A percentile compares a stretch with the other conserved stretches of the same genome.
These are phyloP conservation scores for Diutina neorugosa DNA, from an alignment of 1,139 yeast genomes.

Conservation along the genomic window DNA sequence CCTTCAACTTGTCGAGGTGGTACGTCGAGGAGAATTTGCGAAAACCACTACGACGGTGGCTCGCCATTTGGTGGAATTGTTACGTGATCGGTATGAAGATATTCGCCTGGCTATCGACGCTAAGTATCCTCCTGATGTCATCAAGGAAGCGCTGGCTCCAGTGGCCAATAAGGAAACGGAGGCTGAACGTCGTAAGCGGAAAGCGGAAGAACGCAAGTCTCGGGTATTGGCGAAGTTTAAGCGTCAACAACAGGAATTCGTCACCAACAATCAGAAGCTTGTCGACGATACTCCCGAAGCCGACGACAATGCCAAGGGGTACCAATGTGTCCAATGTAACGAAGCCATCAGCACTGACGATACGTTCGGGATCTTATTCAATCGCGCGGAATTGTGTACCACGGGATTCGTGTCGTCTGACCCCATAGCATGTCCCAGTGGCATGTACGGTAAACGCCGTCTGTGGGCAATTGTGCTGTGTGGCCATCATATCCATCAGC, in stretches of 20 bases:
- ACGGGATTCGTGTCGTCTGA: not conserved
- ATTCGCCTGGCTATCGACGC: not conserved
- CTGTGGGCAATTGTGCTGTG: not conserved
- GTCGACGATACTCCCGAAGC: not conserved
- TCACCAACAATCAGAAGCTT: constrained; percentile 15
- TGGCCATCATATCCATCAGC: not conserved
- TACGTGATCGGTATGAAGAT: not conserved
- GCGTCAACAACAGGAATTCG: constrained; percentile 26
- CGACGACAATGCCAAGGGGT: not conserved
- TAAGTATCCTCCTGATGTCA: not conserved
- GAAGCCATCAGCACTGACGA: not conserved
- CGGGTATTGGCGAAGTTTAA: constrained; percentile 31
- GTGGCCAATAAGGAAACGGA: constrained; percentile 16
- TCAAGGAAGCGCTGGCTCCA: constrained; percentile 8
- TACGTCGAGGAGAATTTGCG: constrained; percentile 39
- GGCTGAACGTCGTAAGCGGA: constrained; percentile 10
- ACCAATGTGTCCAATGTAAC: constrained; percentile 2
- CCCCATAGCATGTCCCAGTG: not conserved
- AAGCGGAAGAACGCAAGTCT: constrained; percentile 25
- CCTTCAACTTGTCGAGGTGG: constrained; percentile 38
- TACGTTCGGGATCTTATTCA: not conserved
- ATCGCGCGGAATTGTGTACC: not conserved
- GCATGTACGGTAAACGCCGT: not conserved
- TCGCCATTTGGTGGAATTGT: constrained; percentile 22
- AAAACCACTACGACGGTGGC: constrained; percentile 37